These are phyloP conservation scores for Penicillium waksmanii DNA, from an alignment of 495 filamentous ascomycete species.

Conservation along the genomic window DNA sequence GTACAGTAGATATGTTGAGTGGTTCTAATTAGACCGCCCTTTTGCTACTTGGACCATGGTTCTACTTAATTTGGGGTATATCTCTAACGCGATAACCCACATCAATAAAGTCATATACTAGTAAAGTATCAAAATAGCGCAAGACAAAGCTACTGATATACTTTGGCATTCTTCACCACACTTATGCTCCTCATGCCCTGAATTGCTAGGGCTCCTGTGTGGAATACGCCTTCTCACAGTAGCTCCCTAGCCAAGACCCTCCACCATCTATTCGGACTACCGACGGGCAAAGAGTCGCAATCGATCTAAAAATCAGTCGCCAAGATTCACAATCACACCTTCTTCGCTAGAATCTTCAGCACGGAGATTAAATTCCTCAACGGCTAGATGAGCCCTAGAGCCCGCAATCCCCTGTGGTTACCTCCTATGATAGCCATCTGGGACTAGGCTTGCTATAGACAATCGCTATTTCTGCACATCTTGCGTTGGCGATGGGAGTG, in stretches of 20 bases:
- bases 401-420: conserved; percentile 4
- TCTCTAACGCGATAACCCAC: not conserved
- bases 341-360: conserved; percentile 4
- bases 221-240: conserved; percentile 5
- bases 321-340: conserved; percentile 12
- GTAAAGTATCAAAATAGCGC: not conserved
- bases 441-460: conserved; percentile 11
- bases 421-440: not conserved
- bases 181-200: conserved; percentile 2
- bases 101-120: not conserved
- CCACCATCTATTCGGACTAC: conserved; percentile 15
- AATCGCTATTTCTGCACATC: conserved; percentile 13
- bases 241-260: not conserved
- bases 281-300: conserved; percentile 17
- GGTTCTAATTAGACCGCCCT: not conserved
- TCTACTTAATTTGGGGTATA: not conserved
- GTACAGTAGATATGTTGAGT: conserved; percentile 7
- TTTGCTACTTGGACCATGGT: not conserved
- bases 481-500: conserved; percentile 8
- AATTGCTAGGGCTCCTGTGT: conserved; percentile 6
- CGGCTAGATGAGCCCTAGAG: conserved; percentile 7
- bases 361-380: conserved; percentile 7
- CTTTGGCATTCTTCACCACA: conserved; percentile 3
- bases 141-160: not conserved
- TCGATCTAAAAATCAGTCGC: conserved; percentile 8